Conservation (phyloP, 192 early-diverging fungal genomes). For the Podila horticola region DNA sequence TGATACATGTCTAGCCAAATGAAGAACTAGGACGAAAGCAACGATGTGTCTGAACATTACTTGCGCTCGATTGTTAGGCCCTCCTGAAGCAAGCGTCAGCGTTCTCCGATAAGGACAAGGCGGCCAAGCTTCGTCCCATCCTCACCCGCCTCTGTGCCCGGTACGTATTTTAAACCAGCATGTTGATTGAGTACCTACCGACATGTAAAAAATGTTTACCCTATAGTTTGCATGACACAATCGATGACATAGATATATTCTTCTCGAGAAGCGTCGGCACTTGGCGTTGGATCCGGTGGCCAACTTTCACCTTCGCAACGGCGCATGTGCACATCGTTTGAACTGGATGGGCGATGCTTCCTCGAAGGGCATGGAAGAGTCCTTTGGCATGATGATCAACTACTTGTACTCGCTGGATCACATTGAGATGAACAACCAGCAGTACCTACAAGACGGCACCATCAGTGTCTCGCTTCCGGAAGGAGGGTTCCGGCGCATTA, state of each 20-base stretch:
- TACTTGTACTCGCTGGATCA: slow-evolving; percentile 84
- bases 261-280: slow-evolving; percentile 72
- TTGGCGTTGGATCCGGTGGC: slow-evolving; percentile 90
- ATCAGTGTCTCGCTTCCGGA: slow-evolving; percentile 60
- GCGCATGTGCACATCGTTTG: slow-evolving; percentile 86
- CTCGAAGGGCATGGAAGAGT: slow-evolving; percentile 80
- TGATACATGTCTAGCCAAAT: not conserved
- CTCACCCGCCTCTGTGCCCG: slow-evolving; percentile 68
- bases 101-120: slow-evolving; percentile 25
- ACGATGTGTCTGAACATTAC: too few relatives aligned
- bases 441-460: slow-evolving; percentile 70
- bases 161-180: slow-evolving; percentile 17
- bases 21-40: not conserved
- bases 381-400: slow-evolving; percentile 95
- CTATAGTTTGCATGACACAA: too few relatives aligned
- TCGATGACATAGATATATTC: slow-evolving; percentile 59
- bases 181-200: not conserved
- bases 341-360: slow-evolving; percentile 93
- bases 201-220: not conserved
- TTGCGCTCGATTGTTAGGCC: not conserved
- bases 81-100: slow-evolving; percentile 16
- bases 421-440: slow-evolving; percentile 86
- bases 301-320: slow-evolving; percentile 96
- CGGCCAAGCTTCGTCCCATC: slow-evolving; percentile 61
- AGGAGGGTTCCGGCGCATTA: slow-evolving; percentile 5